Percentiles rank a stretch among this genome's conserved stretches.
These are phyloP conservation scores for Solanum appendiculatum DNA, from an alignment of 257 asterid species.

Conservation along the genomic window DNA sequence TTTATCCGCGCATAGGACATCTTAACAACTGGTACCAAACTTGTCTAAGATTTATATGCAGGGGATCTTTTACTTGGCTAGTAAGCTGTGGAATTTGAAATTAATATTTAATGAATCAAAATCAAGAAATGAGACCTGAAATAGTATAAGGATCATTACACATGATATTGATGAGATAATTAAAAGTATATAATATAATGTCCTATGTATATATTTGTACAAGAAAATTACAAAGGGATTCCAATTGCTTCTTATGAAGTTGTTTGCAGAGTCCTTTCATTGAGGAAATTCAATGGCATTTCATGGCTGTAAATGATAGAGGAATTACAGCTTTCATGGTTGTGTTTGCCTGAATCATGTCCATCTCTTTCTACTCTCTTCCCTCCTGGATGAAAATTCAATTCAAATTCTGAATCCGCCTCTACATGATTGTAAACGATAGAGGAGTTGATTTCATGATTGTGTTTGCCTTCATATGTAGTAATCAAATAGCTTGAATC, in stretches of 20 bases:
- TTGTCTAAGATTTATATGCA: too few species aligned
- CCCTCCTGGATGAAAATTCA: background rate
- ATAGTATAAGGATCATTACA: background rate
- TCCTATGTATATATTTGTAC: background rate
- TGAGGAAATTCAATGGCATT: background rate
- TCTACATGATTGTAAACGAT: background rate
- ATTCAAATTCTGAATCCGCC: too few species aligned
- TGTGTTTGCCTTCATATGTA: constrained; percentile 25
- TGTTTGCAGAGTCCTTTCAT: background rate
- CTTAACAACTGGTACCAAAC: too few species aligned
- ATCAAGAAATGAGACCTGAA: too few species aligned
- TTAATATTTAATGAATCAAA: too few species aligned
- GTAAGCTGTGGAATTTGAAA: too few species aligned
- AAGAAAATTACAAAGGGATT: background rate
- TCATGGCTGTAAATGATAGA: constrained; percentile 1
- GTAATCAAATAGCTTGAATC: constrained; percentile 19
- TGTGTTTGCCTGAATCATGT: constrained; percentile 23
- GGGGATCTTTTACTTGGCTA: too few species aligned
- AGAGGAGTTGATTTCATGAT: constrained; percentile 10
- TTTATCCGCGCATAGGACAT: too few species aligned
- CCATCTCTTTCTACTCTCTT: constrained; percentile 23
- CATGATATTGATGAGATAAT: background rate
- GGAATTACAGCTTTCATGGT: constrained; percentile 13
- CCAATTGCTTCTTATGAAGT: background rate
- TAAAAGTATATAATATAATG: background rate